Conservation (phyloP, 495 filamentous ascomycete species). For the Neurospora tetrasperma region DNA sequence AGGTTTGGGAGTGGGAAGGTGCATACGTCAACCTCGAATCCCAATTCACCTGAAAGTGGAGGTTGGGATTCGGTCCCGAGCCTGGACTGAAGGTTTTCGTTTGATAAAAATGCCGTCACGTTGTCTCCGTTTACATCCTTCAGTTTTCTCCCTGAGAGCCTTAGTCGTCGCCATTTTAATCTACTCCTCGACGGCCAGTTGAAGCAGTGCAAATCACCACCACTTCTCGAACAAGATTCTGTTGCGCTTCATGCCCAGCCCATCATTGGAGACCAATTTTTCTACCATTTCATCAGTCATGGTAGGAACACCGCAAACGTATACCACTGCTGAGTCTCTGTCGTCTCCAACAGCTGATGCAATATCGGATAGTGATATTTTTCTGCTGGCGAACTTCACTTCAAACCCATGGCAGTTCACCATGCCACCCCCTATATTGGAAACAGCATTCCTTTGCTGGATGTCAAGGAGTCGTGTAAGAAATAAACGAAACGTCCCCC, state of each 20-base stretch:
- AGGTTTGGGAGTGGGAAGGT: not conserved
- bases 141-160: not conserved
- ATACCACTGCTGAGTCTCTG: conserved; percentile 48
- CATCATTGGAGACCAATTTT: conserved; percentile 28
- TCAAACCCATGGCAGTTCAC: conserved; percentile 14
- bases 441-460: not conserved
- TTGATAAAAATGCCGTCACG: not conserved
- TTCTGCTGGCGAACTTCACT: conserved; percentile 32
- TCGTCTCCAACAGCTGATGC: conserved; percentile 35
- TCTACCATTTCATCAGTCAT: conserved; percentile 77
- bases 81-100: not conserved
- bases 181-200: not conserved
- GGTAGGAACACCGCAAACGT: conserved; percentile 65
- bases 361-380: conserved; percentile 45
- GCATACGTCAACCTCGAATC: not conserved
- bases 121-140: not conserved
- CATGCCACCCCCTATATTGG: conserved; percentile 6
- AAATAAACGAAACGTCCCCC: conserved; percentile 25
- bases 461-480: conserved; percentile 15
- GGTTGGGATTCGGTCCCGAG: not conserved
- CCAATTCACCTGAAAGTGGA: not conserved
- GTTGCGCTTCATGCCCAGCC: conserved; percentile 43
- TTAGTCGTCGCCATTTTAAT: not conserved
- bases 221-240: conserved; percentile 75
- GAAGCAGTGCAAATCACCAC: conserved; percentile 47